phyloP scores from a whole-genome alignment of 192 early-diverging fungal genomes.

The Mortierella antarctica region DNA sequence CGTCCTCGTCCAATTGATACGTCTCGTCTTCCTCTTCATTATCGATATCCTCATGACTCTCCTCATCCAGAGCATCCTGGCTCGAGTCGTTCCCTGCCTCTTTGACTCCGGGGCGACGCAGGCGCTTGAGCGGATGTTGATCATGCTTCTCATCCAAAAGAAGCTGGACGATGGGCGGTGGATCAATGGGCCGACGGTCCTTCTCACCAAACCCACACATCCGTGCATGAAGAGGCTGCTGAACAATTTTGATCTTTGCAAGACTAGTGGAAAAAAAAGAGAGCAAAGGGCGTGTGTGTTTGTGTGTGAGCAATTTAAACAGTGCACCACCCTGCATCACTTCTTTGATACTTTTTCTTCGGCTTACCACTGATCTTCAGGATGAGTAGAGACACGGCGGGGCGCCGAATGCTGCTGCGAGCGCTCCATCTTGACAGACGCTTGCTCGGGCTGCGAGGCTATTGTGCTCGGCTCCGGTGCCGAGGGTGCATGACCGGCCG shows the following conservation, averaged over 20 bases:
- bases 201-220: constrained; percentile 89
- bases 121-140: constrained; percentile 29
- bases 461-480: too few relatives aligned
- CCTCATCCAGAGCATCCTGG: not conserved
- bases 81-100: not conserved
- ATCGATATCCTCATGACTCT: not conserved
- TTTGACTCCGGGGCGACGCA: constrained; percentile 6
- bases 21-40: constrained; percentile 14
- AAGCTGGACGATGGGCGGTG: constrained; percentile 80
- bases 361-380: not conserved
- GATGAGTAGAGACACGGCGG: not conserved
- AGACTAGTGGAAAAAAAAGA: constrained; percentile 57
- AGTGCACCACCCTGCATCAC: not conserved
- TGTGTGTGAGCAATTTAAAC: not conserved
- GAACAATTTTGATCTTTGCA: constrained; percentile 71
- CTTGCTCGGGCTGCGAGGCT: too few relatives aligned
- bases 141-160: constrained; percentile 67
- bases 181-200: constrained; percentile 81
- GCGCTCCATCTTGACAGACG: constrained; percentile 5
- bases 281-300: not conserved
- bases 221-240: constrained; percentile 79
- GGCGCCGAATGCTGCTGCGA: not conserved
- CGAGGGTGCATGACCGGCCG: too few relatives aligned
- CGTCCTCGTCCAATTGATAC: constrained; percentile 12
- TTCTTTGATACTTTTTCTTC: not conserved